Conservation (phyloP, 352 stramenopile species). For the Salisapilia sapeloensis region DNA sequence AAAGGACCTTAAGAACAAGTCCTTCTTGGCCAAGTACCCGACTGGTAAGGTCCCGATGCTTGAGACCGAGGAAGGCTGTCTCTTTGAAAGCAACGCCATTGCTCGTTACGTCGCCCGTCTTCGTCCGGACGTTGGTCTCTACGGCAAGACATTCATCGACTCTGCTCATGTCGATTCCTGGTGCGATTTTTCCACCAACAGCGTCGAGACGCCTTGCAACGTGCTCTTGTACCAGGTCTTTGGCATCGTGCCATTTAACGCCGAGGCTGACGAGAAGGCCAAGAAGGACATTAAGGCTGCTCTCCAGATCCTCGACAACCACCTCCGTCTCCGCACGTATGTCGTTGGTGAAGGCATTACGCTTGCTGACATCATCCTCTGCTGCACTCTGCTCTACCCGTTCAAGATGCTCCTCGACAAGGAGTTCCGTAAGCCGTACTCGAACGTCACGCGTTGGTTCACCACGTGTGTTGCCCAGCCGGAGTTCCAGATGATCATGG, state of each 20-base stretch:
- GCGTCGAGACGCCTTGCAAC: slow-evolving; percentile 84
- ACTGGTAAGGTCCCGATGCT: slow-evolving; percentile 77
- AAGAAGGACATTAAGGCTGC: slow-evolving; percentile 76
- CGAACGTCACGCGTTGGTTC: slow-evolving; percentile 86
- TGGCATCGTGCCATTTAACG: slow-evolving; percentile 69
- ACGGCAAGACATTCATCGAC: slow-evolving; percentile 83
- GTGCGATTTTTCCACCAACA: slow-evolving; percentile 86
- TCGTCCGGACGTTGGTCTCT: slow-evolving; percentile 74
- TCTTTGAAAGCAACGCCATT: slow-evolving; percentile 87
- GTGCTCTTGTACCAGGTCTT: slow-evolving; percentile 83
- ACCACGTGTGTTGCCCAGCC: slow-evolving; percentile 86
- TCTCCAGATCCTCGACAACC: slow-evolving; percentile 75
- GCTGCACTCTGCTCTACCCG: slow-evolving; percentile 83
- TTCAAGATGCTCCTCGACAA: slow-evolving; percentile 88
- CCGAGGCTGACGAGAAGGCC: slow-evolving; percentile 59
- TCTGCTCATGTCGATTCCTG: slow-evolving; percentile 84
- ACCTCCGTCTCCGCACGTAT: slow-evolving; percentile 83
- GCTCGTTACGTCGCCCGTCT: slow-evolving; percentile 84
- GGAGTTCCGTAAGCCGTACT: slow-evolving; percentile 77
- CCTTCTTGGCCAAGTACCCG: slow-evolving; percentile 77
- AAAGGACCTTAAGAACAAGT: slow-evolving; percentile 35
- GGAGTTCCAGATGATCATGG: slow-evolving; percentile 85
- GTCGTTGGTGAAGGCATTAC: slow-evolving; percentile 87
- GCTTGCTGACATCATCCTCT: slow-evolving; percentile 86
- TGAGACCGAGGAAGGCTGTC: slow-evolving; percentile 68